Conservation (phyloP, 192 early-diverging fungal genomes). For the Thamnidium elegans region DNA sequence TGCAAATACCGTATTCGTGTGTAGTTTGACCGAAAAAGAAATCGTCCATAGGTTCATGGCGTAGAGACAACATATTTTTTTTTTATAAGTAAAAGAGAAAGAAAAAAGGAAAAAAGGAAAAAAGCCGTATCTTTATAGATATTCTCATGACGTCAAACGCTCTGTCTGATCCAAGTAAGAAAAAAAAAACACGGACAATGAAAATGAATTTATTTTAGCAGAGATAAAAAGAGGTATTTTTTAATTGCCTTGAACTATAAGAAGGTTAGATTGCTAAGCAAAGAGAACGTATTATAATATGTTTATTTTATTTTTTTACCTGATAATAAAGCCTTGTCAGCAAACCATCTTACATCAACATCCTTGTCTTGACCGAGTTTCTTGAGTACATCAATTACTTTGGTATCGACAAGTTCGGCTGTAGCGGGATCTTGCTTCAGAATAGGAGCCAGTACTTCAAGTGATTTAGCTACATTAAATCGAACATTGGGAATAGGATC, state of each 20-base stretch:
- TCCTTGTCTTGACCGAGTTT: conserved; percentile 89
- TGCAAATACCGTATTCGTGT: no score
- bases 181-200: no score
- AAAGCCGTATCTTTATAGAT: no score
- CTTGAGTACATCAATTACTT: conserved; percentile 76
- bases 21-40: background rate
- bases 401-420: conserved; percentile 55
- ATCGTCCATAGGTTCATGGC: background rate
- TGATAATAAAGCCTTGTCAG: conserved; percentile 67
- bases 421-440: conserved; percentile 66
- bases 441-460: conserved; percentile 80
- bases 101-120: background rate
- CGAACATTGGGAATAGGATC: conserved; percentile 99
- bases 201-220: no score
- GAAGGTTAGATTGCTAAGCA: no score
- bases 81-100: background rate
- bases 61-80: background rate
- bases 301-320: conserved; percentile 23
- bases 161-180: no score
- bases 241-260: no score
- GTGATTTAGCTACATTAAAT: conserved; percentile 97
- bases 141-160: no score
- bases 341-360: conserved; percentile 92
- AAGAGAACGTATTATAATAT: no score
- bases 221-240: no score